Evolutionary conservation across 1,139 yeast genomes (phyloP).

Genomic region (Candida smagusa): DNA sequence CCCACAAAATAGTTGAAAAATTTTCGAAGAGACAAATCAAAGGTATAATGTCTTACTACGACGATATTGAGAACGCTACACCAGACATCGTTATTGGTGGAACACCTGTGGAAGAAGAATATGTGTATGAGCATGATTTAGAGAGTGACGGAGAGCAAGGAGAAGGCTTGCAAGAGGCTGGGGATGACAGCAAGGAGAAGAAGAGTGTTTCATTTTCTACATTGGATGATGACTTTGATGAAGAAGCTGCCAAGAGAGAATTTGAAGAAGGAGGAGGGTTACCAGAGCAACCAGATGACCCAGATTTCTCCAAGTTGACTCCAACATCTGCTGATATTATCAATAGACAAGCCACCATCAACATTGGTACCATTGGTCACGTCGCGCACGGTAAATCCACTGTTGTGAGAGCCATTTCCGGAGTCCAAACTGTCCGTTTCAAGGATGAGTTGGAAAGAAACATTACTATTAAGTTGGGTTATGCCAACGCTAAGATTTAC

Average conservation of each 20-base stretch:
- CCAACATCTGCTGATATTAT: constrained; percentile 94
- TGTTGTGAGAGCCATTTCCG: constrained; percentile 97
- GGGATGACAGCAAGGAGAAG: constrained; percentile 46
- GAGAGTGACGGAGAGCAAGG: constrained; percentile 50
- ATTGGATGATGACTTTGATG: constrained; percentile 65
- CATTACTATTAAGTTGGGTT: constrained; percentile 96
- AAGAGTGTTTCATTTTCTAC: constrained; percentile 86
- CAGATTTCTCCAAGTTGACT: constrained; percentile 73
- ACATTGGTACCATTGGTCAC: constrained; percentile 98
- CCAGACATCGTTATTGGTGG: constrained; percentile 88
- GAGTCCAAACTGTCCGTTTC: constrained; percentile 98
- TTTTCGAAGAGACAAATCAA: constrained; percentile 10
- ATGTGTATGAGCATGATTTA: constrained; percentile 41
- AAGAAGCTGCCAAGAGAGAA: constrained; percentile 68
- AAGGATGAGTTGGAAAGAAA: constrained; percentile 98
- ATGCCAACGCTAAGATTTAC: constrained; percentile 98
- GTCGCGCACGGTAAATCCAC: constrained; percentile 99
- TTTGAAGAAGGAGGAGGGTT: constrained; percentile 98
- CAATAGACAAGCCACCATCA: constrained; percentile 98
- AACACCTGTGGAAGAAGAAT: constrained; percentile 43
- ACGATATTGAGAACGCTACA: constrained; percentile 79
- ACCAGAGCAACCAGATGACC: constrained; percentile 91
- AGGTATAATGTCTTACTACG: constrained; percentile 39
- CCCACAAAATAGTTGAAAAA: constrained; percentile 13
- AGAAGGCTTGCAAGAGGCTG: constrained; percentile 26